Percentiles rank a stretch among this genome's conserved stretches.
Evolutionary conservation across 2,329 filamentous ascomycete genomes (phyloP).

Genomic region (Chaetomiaceae sp.): DNA sequence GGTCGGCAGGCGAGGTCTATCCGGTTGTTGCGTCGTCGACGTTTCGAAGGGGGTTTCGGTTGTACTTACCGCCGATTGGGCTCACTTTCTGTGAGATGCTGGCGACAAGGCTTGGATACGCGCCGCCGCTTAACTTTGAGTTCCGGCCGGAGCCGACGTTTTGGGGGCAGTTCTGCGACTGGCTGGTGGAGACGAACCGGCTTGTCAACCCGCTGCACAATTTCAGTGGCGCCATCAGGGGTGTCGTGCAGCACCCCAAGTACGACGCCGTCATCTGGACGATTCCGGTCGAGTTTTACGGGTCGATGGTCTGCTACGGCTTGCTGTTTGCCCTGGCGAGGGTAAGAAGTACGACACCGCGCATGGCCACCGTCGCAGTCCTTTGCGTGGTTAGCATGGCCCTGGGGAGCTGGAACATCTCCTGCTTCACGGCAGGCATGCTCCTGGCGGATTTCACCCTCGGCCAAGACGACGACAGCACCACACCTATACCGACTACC

Average conservation of each 20-base stretch:
- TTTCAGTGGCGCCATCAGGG: neutral
- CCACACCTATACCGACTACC: neutral
- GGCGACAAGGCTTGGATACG: neutral
- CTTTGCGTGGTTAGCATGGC: neutral
- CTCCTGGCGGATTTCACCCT: conserved; percentile 6
- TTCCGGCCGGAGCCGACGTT: neutral
- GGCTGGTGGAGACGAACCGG: conserved; percentile 2
- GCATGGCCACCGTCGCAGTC: neutral
- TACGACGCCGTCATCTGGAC: conserved; percentile 11
- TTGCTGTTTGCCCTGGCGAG: neutral
- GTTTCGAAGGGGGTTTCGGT: conserved; percentile 3
- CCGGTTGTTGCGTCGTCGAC: conserved; percentile 1
- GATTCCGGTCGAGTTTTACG: conserved; percentile 8
- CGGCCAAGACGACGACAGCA: neutral
- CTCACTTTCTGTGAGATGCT: conserved; percentile 8
- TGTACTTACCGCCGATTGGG: conserved; percentile 1
- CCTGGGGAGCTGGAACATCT: conserved; percentile 4
- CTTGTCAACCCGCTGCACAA: conserved; percentile 6
- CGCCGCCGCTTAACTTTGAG: conserved; percentile 2
- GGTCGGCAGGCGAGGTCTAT: neutral
- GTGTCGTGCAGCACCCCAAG: conserved; percentile 1
- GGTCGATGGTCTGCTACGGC: conserved; percentile 1
- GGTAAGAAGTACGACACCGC: neutral
- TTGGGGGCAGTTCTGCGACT: neutral
- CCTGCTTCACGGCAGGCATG: conserved; percentile 6